phyloP scores from a whole-genome alignment of 306 rosid species.

The Inga leiocalycina region DNA sequence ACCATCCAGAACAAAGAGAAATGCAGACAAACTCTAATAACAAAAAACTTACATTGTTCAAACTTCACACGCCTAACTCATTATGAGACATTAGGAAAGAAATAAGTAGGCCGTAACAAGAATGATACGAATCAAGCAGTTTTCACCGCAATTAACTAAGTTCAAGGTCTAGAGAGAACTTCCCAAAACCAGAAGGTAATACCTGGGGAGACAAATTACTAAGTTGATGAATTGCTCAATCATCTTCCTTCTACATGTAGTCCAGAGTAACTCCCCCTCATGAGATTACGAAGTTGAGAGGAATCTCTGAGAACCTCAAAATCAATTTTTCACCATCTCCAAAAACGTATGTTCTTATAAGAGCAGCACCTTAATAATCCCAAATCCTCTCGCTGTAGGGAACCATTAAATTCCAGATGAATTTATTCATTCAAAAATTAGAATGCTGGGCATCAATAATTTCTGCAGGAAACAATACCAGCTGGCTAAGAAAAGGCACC shows the following conservation, averaged over 20 bases:
- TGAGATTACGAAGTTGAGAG: constrained; percentile 35
- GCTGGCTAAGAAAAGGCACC: constrained; percentile 10
- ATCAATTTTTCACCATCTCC: constrained; percentile 36
- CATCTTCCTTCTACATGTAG: constrained; percentile 57
- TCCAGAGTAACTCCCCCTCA: constrained; percentile 60
- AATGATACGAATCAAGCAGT: constrained; percentile 24
- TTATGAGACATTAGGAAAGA: constrained; percentile 28
- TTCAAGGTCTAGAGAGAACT: constrained; percentile 14
- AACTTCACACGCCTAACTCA: constrained; percentile 11
- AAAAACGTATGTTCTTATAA: constrained; percentile 6
- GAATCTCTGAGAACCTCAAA: constrained; percentile 43
- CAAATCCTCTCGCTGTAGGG: constrained; percentile 23
- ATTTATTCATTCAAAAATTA: constrained; percentile 18
- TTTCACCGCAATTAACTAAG: constrained; percentile 32
- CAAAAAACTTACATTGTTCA: constrained; percentile 29
- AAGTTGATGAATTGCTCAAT: constrained; percentile 94
- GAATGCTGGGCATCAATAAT: constrained; percentile 12
- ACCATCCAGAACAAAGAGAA: background rate
- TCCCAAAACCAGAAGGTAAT: constrained; percentile 12
- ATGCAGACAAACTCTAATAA: constrained; percentile 16
- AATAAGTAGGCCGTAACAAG: constrained; percentile 19
- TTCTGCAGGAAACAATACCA: constrained; percentile 31
- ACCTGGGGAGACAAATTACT: constrained; percentile 99
- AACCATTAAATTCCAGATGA: background rate
- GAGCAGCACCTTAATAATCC: constrained; percentile 20